Percentiles rank a stretch among this genome's conserved stretches.
phyloP scores from a whole-genome alignment of 2,329 filamentous ascomycete species.

The Sarocladiaceae sp. region DNA sequence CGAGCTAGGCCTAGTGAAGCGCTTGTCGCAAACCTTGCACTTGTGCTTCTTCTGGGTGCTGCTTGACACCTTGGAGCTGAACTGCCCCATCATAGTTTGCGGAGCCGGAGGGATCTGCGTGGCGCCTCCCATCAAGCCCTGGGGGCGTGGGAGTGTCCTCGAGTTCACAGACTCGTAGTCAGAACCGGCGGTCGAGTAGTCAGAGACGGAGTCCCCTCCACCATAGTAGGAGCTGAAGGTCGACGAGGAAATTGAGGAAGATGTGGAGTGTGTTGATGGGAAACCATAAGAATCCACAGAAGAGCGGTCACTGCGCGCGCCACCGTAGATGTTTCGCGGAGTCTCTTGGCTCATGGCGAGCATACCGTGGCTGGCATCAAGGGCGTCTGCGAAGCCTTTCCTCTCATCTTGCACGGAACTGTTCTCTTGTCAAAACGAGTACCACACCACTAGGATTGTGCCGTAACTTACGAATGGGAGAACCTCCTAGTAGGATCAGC shows the following conservation, averaged over 20 bases:
- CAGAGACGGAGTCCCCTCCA: constrained; percentile 68
- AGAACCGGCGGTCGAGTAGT: constrained; percentile 86
- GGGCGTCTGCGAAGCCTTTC: constrained; percentile 77
- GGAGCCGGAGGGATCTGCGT: constrained; percentile 73
- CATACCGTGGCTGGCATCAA: constrained; percentile 93
- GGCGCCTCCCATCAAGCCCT: constrained; percentile 46
- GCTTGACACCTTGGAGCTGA: constrained; percentile 92
- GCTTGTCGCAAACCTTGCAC: constrained; percentile 98
- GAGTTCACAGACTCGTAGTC: constrained; percentile 80
- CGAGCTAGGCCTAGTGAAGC: constrained; percentile 91
- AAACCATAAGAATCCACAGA: constrained; percentile 90
- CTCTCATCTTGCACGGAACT: constrained; percentile 38
- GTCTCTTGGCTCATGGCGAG: constrained; percentile 94
- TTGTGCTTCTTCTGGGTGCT: constrained; percentile 99
- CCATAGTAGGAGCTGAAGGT: constrained; percentile 82
- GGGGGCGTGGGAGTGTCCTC: constrained; percentile 77
- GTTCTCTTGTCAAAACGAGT: neutral
- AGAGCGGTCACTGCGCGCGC: constrained; percentile 57
- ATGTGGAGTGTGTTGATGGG: constrained; percentile 76
- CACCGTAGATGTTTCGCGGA: constrained; percentile 81
- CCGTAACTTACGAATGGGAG: constrained; percentile 84
- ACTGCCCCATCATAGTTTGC: constrained; percentile 97
- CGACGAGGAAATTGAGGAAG: constrained; percentile 86
- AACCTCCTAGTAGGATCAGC: constrained; percentile 60
- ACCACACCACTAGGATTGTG: too few species aligned